Base-by-base conservation (phyloP, 2,329 filamentous ascomycete genomes). In the Aspergillus transmontanensis region DNA sequence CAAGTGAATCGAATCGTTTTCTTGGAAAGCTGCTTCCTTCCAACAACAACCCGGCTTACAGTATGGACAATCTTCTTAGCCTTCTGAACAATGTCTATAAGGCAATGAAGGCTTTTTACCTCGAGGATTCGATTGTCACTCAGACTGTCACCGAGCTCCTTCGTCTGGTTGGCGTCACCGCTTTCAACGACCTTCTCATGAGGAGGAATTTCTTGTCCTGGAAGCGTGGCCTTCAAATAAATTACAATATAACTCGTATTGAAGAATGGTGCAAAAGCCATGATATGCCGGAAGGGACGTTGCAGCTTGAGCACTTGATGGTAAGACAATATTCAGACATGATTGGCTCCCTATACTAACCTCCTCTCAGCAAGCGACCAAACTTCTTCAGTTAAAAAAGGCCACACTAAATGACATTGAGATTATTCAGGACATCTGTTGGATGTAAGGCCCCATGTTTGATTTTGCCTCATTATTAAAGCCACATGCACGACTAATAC, bases 201-300 rank as follows among this genome's bases (percentile, higher is more conserved):
- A 89, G 95, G 73, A 88, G 95, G 72, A 98, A 98, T 80, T 99
- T 99, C 87, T 87, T 99, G 62, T 97, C 94, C 0, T 99, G 95
- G 95, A 99, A 99, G 85, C 93, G 95, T 79, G 95, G 95, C 72
- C 87, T 99, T 60, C 95, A 99, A 80, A 99, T 99, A 83, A 99
- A 99, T 83, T 99, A 99, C 85, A 99, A 99, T 82, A 99, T 99
- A 78, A 99, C 95, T 28, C 89, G 95, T 62, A 99, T 99, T 67
- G 95, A 99, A 79, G 95, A 99, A 81, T 99, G 95, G 95, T 99
- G 95, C 83, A 99, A 99, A 88, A 97, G 94, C 75, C 96, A 99
- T 78, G 95, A 98, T 72, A 98, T 99, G 94, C 95, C 95, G 1
- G 94, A 99, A 80, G 95, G 95, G 60, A 99, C 94, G 34, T 86